phyloP scores from a whole-genome alignment of 164 flowering plant species.

The Warburgia ugandensis region DNA sequence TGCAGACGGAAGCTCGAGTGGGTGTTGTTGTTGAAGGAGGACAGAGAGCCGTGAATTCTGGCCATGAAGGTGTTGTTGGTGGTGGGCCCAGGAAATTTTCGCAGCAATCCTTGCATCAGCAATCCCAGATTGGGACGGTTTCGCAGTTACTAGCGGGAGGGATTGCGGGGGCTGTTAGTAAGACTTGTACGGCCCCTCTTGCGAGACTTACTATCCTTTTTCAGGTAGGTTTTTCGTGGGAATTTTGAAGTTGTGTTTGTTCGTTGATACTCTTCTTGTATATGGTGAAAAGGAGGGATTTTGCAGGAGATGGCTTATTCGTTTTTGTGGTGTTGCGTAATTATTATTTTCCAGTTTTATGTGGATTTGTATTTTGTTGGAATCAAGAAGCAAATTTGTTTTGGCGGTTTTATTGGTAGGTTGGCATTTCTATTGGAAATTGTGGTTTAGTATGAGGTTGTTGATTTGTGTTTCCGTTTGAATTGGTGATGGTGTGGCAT shows the following conservation, averaged over 20 bases:
- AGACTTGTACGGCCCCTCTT: conserved; percentile 95
- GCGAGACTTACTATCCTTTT: conserved; percentile 94
- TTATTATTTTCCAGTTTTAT: too few species aligned
- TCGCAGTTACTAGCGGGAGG: conserved; percentile 84
- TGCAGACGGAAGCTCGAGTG: conserved; percentile 60
- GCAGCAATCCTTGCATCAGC: conserved; percentile 25
- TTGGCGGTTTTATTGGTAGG: too few species aligned
- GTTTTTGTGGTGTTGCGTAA: too few species aligned
- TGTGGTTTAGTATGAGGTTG: too few species aligned
- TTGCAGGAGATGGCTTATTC: too few species aligned
- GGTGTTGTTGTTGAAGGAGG: conserved; percentile 50
- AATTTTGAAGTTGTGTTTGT: not conserved
- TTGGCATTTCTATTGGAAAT: too few species aligned
- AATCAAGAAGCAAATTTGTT: too few species aligned
- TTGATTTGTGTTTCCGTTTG: too few species aligned
- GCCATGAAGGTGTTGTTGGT: conserved; percentile 28
- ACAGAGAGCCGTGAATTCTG: conserved; percentile 34
- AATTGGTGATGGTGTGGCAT: too few species aligned
- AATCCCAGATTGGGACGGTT: conserved; percentile 50
- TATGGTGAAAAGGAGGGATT: too few species aligned
- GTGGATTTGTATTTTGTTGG: too few species aligned
- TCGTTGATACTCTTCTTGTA: too few species aligned
- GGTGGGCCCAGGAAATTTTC: conserved; percentile 30
- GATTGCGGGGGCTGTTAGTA: conserved; percentile 96
- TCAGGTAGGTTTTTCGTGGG: conserved; percentile 43